Evolutionary conservation across 768 basidiomycete species (phyloP), one percentile per base, ranked within the genome.

Genomic region (Cystofilobasidium bisporidii): DNA sequence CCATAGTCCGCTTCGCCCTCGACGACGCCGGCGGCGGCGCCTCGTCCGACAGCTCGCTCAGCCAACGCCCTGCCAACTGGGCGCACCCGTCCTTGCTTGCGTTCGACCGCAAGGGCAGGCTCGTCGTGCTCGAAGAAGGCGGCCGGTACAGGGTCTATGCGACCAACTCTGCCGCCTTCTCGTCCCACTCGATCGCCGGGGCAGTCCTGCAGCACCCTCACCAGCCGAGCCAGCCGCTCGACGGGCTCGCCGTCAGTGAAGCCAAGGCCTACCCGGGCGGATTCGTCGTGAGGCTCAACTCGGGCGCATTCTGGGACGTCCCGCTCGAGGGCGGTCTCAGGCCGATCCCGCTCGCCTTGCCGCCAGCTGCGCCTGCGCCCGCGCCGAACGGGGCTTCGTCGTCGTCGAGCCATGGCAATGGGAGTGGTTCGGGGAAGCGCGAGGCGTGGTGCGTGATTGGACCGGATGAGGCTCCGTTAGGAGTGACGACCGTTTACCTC

Each of bases 111-210:
- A 33, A 28, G 22, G 56, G 62, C 0, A 33, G 84, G 45, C 81
- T 99, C 41, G 84, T 86, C 0, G 83, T 97, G 18, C 78, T 98
- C 45, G 89, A 92, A 74, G 91, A 94, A 77, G 92, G 97, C 72
- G 93, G 94, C 30, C 82, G 83, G 9, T 99, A 96, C 77, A 82
- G 96, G 56, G 72, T 97, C 30, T 97, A 97, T 61, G 75, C 69
- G 69, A 73, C 62, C 55, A 65, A 48, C 72, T 77, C 26, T 70
- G 71, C 15, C 65, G 65, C 50, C 5, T 22, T 56, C 63, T 24
- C 36, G 20, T 64, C 48, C 33, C 32, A 41, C 60, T 15, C 53
- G 59, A 41, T 64, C 73, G 87, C 91, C 24, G 43, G 55, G 6
- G 36, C 55, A 30, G 55, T 68, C 26, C 60, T 47, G 2, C 36